Percentiles rank a stretch among this genome's conserved stretches.
phyloP scores from a whole-genome alignment of 129 eudicot genomes.

The Heracleum sosnowskyi region DNA sequence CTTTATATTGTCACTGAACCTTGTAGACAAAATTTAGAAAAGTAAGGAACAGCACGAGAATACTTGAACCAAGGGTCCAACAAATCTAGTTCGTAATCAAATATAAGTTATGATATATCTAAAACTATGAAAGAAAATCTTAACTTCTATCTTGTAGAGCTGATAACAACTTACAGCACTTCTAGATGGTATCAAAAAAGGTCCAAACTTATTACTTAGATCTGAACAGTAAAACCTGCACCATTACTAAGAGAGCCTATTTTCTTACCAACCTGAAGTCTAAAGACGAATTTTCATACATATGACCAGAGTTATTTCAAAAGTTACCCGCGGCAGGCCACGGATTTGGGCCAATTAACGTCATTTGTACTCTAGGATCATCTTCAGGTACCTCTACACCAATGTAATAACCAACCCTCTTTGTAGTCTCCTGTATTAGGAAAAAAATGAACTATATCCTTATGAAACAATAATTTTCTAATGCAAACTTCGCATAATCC shows the following conservation, averaged over 20 bases:
- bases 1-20: neutral
- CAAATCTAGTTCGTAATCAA: neutral
- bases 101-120: neutral
- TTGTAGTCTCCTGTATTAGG: constrained; percentile 63
- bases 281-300: neutral
- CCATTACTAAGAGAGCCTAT: neutral
- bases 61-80: neutral
- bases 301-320: neutral
- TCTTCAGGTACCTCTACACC: constrained; percentile 80
- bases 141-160: constrained; percentile 1
- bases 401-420: constrained; percentile 91
- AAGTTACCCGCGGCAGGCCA: constrained; percentile 85
- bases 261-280: neutral
- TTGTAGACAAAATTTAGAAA: neutral
- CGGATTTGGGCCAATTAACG: constrained; percentile 63
- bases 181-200: constrained; percentile 44
- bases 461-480: neutral
- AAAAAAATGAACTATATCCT: neutral
- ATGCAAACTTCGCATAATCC: neutral
- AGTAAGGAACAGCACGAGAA: neutral
- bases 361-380: constrained; percentile 60
- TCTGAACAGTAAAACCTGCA: neutral
- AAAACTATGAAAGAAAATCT: neutral
- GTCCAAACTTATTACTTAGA: neutral
- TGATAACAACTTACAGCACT: constrained; percentile 54